phyloP scores from a whole-genome alignment of 2,329 filamentous ascomycete species.

The Alternaria rosae region DNA sequence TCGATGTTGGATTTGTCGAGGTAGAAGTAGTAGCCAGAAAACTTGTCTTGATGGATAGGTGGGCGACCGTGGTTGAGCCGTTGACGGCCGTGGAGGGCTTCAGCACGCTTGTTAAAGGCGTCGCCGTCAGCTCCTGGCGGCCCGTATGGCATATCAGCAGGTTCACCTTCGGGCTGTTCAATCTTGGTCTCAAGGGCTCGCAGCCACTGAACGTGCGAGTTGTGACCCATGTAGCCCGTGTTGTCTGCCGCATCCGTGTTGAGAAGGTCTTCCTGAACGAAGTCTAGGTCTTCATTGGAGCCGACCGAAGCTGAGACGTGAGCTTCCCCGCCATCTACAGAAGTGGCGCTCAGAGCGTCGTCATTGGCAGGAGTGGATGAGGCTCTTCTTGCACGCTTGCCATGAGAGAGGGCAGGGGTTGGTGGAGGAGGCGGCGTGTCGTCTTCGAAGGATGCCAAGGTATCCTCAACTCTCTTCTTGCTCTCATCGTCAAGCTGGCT shows the following conservation, averaged over 20 bases:
- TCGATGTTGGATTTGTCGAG: slow-evolving; percentile 28
- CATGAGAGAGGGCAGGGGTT: not conserved
- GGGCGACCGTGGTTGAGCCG: not conserved
- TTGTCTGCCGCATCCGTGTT: slow-evolving; percentile 19
- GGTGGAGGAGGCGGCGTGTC: slow-evolving; percentile 5
- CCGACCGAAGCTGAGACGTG: slow-evolving; percentile 15
- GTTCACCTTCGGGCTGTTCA: slow-evolving; percentile 16
- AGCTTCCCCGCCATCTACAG: slow-evolving; percentile 10
- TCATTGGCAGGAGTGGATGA: slow-evolving; percentile 2
- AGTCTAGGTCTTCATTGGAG: slow-evolving; percentile 19
- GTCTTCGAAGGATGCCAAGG: slow-evolving; percentile 18
- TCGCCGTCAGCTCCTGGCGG: slow-evolving; percentile 21
- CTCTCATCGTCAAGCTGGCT: slow-evolving; percentile 16
- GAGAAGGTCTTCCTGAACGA: slow-evolving; percentile 30
- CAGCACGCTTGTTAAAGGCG: slow-evolving; percentile 13
- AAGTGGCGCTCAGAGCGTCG: not conserved
- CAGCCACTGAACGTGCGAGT: slow-evolving; percentile 38
- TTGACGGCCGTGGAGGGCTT: slow-evolving; percentile 6
- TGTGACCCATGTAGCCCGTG: slow-evolving; percentile 36
- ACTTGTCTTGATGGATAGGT: not conserved
- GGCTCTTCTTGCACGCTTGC: slow-evolving; percentile 12
- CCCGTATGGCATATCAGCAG: slow-evolving; percentile 21
- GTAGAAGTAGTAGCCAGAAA: slow-evolving; percentile 35
- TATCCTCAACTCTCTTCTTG: slow-evolving; percentile 16
- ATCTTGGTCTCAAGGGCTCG: slow-evolving; percentile 19